phyloP scores from a whole-genome alignment of 768 basidiomycete genomes.

The Dentipellis sp. region DNA sequence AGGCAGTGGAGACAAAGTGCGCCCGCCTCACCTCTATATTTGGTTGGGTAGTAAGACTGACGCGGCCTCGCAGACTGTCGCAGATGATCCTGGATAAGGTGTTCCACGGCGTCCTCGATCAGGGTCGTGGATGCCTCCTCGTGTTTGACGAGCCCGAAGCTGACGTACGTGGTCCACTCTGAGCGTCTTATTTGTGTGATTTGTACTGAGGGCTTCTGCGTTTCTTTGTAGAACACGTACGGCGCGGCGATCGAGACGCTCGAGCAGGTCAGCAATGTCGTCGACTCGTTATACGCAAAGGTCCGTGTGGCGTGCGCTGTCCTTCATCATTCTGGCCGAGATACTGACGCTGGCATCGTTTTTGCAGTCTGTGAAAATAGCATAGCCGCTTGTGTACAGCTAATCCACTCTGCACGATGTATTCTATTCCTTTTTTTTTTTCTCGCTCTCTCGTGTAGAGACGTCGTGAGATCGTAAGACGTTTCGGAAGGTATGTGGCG shows the following conservation, averaged over 20 bases:
- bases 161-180: slow-evolving; percentile 48
- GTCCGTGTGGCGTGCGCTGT: slow-evolving; percentile 24
- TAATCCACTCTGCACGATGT: not conserved
- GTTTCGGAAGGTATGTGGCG: too few species aligned
- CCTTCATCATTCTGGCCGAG: not conserved
- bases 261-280: slow-evolving; percentile 88
- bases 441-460: not conserved
- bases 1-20: slow-evolving; percentile 87
- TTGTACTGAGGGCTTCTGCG: not conserved
- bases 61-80: slow-evolving; percentile 50
- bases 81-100: slow-evolving; percentile 99
- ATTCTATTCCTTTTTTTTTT: not conserved
- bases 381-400: slow-evolving; percentile 3
- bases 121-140: slow-evolving; percentile 84
- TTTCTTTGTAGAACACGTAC: slow-evolving; percentile 60
- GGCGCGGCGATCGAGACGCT: slow-evolving; percentile 84
- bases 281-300: slow-evolving; percentile 89
- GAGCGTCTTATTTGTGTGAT: not conserved
- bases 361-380: slow-evolving; percentile 13
- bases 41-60: too few species aligned
- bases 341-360: not conserved
- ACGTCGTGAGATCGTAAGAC: too few species aligned
- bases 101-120: slow-evolving; percentile 92
- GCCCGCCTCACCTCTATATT: slow-evolving; percentile 18
- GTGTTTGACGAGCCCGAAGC: slow-evolving; percentile 84